Evolutionary conservation across 2,329 filamentous ascomycete genomes (phyloP), one percentile per base, ranked within the genome.

Genomic region (Botrytis aclada): DNA sequence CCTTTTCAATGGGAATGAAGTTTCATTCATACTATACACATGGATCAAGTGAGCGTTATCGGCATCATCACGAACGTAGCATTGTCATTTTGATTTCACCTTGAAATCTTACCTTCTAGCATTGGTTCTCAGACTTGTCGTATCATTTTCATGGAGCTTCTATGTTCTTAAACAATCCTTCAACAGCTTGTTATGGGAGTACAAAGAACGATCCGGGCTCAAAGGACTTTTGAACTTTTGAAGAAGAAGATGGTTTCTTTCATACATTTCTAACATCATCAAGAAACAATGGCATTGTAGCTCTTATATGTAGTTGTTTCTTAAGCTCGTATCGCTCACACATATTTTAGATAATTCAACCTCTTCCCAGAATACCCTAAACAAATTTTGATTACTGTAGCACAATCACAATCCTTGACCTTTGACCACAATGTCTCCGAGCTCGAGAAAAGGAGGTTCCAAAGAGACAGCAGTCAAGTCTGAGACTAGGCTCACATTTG

Each of bases 401-500:
- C 37, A 58, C 37, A 34, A 32, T n/a, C 29, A 20, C 32, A 34
- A 29, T 10, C 39, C 25, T 29, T 54, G n/a, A 29, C 41, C 34
- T 7, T 9, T 7, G 12, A 3, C 25, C 25, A 54, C 20, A 9
- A 71, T 71, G 37, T 39, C 18, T 47, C 6, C 10, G 16, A 18
- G 29, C 7, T 18, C 29, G 20, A 37, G 6, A 20, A 0, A 22
- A 61, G n/a, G 60, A 60, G 29, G 1, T 20, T 2, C 14, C 3
- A 8, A 25, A 39, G 12, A 12, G 58, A 29, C n/a, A 43, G 37
- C 47, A 5, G 37, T 45, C n/a, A 61, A 70, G 29, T 47, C 67
- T 29, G 63, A 56, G 10, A 60, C 51, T 32, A 54, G 70, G 34
- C 51, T 72, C 29, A 72, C 70, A 41, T 72, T 65, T 41, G 70